Evolutionary conservation across 1,284 basidiomycete species (phyloP).

Genomic region (Sporisorium sorghi): DNA sequence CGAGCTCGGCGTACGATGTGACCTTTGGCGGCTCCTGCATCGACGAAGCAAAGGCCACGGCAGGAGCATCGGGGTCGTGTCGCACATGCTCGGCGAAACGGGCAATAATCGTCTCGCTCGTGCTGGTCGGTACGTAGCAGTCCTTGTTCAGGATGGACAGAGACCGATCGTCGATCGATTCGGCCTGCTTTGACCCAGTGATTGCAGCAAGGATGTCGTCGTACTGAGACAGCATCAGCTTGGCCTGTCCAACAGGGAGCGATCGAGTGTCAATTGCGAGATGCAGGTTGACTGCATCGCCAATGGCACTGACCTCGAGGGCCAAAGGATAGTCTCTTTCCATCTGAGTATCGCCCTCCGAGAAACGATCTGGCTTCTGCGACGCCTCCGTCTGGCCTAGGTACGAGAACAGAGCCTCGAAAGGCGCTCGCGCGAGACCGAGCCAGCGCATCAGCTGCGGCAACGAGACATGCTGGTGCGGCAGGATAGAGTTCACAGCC

Average conservation of each 20-base stretch:
- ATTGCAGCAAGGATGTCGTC: conserved; percentile 27
- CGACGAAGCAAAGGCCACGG: conserved; percentile 47
- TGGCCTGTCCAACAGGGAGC: conserved; percentile 48
- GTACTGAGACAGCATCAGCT: conserved; percentile 50
- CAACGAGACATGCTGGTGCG: conserved; percentile 59
- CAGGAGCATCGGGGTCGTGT: conserved; percentile 40
- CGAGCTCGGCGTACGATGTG: conserved; percentile 57
- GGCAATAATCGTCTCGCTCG: conserved; percentile 46
- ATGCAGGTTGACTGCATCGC: conserved; percentile 37
- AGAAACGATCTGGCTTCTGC: conserved; percentile 9
- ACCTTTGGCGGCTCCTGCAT: conserved; percentile 27
- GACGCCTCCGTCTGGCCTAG: conserved; percentile 23
- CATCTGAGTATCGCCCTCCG: conserved; percentile 40
- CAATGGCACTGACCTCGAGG: conserved; percentile 52
- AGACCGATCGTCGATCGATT: neutral
- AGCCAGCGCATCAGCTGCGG: conserved; percentile 55
- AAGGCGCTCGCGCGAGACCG: conserved; percentile 32
- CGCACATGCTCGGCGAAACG: conserved; percentile 43
- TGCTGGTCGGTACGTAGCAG: conserved; percentile 30
- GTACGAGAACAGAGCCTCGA: conserved; percentile 63
- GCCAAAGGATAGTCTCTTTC: conserved; percentile 59
- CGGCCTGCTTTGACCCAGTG: neutral
- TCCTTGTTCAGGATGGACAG: conserved; percentile 45
- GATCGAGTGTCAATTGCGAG: conserved; percentile 43
- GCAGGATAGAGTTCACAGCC: conserved; percentile 36